These are phyloP conservation scores for Thalassiosira livingstoniorum DNA, from an alignment of 352 stramenopile species.

Conservation along the genomic window DNA sequence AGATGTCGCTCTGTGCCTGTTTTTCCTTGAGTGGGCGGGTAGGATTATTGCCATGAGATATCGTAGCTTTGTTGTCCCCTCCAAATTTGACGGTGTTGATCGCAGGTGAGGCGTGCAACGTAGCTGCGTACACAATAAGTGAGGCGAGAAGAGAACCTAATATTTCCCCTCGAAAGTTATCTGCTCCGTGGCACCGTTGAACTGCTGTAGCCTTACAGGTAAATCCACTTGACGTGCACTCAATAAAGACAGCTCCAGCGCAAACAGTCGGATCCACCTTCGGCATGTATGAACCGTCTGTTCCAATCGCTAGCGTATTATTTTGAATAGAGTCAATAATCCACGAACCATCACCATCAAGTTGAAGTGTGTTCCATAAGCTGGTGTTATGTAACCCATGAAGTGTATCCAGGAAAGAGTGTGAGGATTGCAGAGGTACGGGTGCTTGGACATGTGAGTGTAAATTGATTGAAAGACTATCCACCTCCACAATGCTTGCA, in stretches of 20 bases:
- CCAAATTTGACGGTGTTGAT: no score
- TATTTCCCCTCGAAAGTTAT: background rate
- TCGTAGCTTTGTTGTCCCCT: no score
- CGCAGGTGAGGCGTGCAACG: no score
- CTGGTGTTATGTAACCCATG: background rate
- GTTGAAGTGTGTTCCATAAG: background rate
- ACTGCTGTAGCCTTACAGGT: background rate
- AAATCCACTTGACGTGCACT: background rate
- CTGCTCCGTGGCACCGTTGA: background rate
- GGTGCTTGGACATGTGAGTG: no score
- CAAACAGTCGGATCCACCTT: background rate
- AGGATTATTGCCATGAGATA: no score
- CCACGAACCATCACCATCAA: conserved; percentile 2
- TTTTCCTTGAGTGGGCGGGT: no score
- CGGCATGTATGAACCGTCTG: background rate
- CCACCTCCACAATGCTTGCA: no score
- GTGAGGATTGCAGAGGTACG: no score
- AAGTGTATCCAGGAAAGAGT: no score
- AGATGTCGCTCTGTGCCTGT: no score
- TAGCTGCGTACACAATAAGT: background rate
- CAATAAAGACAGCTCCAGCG: background rate
- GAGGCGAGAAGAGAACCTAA: background rate
- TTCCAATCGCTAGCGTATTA: background rate
- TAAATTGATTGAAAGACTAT: no score
- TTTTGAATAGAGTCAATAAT: background rate